phyloP scores from a whole-genome alignment of 2,329 filamentous ascomycete species.

The Cladosporium velox region DNA sequence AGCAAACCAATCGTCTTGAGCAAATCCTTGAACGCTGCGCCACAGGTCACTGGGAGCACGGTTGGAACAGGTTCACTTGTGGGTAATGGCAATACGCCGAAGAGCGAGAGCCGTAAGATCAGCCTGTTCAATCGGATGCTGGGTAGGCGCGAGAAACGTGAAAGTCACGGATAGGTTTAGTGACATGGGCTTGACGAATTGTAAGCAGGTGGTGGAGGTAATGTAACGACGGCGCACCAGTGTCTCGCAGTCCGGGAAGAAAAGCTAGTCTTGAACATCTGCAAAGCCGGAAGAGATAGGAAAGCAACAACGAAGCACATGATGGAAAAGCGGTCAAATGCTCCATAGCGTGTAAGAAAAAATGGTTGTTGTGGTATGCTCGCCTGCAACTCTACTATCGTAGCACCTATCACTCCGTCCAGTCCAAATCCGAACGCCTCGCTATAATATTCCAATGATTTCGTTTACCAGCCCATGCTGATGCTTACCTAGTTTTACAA shows the following conservation, averaged over 20 bases:
- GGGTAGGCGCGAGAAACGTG: slow-evolving; percentile 31
- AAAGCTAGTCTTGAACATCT: not conserved
- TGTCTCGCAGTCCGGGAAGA: not conserved
- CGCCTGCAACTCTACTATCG: not conserved
- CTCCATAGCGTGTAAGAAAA: not conserved
- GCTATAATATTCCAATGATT: slow-evolving; percentile 9
- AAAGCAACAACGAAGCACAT: not conserved
- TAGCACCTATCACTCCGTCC: not conserved
- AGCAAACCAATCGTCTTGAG: slow-evolving; percentile 13
- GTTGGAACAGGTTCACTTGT: not conserved
- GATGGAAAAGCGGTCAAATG: not conserved
- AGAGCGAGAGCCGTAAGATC: slow-evolving; percentile 28
- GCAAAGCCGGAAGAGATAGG: not conserved
- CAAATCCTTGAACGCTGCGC: not conserved
- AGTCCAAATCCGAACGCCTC: slow-evolving; percentile 11
- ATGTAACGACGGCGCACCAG: not conserved
- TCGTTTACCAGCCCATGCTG: not conserved
- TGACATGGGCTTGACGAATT: not conserved
- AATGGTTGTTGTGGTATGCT: not conserved
- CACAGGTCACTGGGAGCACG: not conserved
- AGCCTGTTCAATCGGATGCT: slow-evolving; percentile 40
- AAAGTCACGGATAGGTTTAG: slow-evolving; percentile 17
- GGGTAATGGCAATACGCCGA: not conserved
- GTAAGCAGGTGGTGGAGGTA: slow-evolving; percentile 17
- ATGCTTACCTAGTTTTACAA: not conserved